Conservation (phyloP, 1,284 basidiomycete genomes). For the Trametes hirsuta region DNA sequence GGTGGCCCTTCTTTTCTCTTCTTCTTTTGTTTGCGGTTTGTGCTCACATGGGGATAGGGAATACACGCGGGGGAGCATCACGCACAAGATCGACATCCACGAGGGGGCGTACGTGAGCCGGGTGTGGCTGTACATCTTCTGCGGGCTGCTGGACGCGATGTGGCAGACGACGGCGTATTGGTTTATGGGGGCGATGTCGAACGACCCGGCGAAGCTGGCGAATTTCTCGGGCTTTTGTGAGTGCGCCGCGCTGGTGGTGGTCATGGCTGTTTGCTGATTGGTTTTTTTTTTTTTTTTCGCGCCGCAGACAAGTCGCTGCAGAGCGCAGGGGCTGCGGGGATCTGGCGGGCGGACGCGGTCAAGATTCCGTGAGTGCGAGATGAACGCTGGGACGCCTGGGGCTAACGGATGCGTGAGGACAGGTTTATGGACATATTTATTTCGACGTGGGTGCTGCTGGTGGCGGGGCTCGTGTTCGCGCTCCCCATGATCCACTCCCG, state of each 20-base stretch:
- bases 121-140: slow-evolving; percentile 61
- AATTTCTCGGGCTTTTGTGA: slow-evolving; percentile 51
- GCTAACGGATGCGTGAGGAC: slow-evolving; percentile 2
- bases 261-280: neutral
- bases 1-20: neutral
- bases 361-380: slow-evolving; percentile 37
- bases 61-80: slow-evolving; percentile 59
- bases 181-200: slow-evolving; percentile 55
- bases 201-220: slow-evolving; percentile 49
- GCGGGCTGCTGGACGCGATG: slow-evolving; percentile 57
- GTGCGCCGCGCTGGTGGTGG: slow-evolving; percentile 21
- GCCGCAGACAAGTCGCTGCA: slow-evolving; percentile 46
- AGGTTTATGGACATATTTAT: slow-evolving; percentile 49
- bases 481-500: slow-evolving; percentile 51
- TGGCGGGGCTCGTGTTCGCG: slow-evolving; percentile 44
- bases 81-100: slow-evolving; percentile 55
- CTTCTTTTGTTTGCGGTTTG: too few species aligned
- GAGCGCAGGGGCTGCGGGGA: slow-evolving; percentile 46
- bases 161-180: slow-evolving; percentile 66
- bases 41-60: slow-evolving; percentile 39
- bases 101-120: slow-evolving; percentile 54
- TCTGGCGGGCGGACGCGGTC: slow-evolving; percentile 47
- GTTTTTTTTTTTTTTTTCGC: neutral
- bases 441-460: slow-evolving; percentile 47
- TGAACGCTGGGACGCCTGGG: neutral